Conservation (phyloP, 2,329 filamentous ascomycete genomes). For the Curvularia spicifera region DNA sequence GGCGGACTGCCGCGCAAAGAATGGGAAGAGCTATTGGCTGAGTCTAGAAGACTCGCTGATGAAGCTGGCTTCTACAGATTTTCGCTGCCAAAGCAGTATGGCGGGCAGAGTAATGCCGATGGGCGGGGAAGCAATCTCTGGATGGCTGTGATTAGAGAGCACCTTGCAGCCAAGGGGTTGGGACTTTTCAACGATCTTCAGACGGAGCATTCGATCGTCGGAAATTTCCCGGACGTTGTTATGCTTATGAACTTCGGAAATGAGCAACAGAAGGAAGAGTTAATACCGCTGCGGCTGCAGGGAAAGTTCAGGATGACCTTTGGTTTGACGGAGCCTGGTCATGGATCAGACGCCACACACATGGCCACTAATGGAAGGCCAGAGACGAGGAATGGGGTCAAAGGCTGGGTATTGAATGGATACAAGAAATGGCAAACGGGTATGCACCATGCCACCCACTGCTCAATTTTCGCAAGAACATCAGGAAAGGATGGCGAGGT, state of each 20-base stretch:
- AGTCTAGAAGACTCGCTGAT: conserved; percentile 61
- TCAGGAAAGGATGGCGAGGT: conserved; percentile 60
- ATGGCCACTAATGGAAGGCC: conserved; percentile 63
- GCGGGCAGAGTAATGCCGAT: conserved; percentile 56
- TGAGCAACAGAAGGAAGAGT: conserved; percentile 59
- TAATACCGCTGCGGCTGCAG: conserved; percentile 60
- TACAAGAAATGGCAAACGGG: conserved; percentile 71
- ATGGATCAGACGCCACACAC: conserved; percentile 68
- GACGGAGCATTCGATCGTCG: conserved; percentile 67
- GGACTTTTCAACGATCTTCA: conserved; percentile 69
- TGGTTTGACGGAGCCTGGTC: conserved; percentile 66
- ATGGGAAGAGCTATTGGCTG: conserved; percentile 63
- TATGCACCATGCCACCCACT: conserved; percentile 67
- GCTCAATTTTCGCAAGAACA: conserved; percentile 67
- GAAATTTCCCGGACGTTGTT: conserved; percentile 67
- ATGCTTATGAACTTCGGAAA: conserved; percentile 68
- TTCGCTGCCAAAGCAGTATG: conserved; percentile 62
- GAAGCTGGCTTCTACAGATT: conserved; percentile 67
- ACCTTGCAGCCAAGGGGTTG: conserved; percentile 65
- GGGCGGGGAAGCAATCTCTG: conserved; percentile 62
- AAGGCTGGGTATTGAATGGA: conserved; percentile 63
- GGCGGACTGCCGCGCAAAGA: conserved; percentile 63
- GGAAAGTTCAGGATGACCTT: conserved; percentile 65
- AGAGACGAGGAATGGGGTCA: conserved; percentile 53
- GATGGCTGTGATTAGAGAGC: conserved; percentile 68